Evolutionary conservation across 352 stramenopile species (phyloP).

Genomic region (Phytopythium mirpurense): DNA sequence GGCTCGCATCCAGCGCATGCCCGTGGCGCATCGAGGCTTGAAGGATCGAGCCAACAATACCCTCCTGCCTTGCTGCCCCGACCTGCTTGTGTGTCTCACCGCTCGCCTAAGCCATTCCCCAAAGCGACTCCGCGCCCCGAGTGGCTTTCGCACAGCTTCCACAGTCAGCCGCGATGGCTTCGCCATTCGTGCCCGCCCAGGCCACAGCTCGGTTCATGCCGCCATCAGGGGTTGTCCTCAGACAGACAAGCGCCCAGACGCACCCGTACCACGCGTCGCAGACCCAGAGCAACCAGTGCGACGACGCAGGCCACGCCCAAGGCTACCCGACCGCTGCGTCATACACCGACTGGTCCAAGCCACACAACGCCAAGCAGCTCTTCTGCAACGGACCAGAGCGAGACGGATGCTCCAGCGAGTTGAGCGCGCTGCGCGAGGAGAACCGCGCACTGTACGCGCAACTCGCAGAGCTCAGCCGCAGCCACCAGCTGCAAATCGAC

Average conservation of each 20-base stretch:
- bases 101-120: neutral
- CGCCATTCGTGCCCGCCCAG: neutral
- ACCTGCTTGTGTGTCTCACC: too few relatives aligned
- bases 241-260: neutral
- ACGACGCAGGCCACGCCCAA: neutral
- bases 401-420: neutral
- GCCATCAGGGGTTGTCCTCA: neutral
- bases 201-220: neutral
- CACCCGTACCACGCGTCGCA: neutral
- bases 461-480: neutral
- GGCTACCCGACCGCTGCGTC: neutral
- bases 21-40: too few relatives aligned
- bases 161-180: neutral
- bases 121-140: neutral
- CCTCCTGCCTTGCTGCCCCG: too few relatives aligned
- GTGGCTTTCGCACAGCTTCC: neutral
- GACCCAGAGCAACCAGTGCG: constrained; percentile 3
- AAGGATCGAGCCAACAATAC: too few relatives aligned
- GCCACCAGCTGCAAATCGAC: neutral
- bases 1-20: constrained; percentile 1
- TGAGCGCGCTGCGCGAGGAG: constrained; percentile 9
- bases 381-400: neutral
- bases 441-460: neutral
- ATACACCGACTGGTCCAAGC: neutral
- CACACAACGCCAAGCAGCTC: neutral